These are phyloP conservation scores for Rhizophora mangle DNA, from an alignment of 345 rosid genomes.

Conservation along the genomic window DNA sequence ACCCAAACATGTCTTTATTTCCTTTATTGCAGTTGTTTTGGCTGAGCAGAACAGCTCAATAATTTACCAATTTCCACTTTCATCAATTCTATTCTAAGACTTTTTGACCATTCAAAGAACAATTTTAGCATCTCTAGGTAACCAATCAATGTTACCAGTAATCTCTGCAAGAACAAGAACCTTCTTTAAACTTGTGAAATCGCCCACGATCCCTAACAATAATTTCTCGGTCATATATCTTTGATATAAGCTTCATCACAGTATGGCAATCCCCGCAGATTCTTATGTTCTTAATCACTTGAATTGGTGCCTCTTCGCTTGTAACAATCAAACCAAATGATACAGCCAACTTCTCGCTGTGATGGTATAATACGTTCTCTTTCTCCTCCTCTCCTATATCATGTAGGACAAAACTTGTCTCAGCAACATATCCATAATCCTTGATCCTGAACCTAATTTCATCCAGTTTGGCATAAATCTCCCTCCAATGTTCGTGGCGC, in stretches of 20 bases:
- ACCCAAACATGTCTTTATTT: too few relatives aligned
- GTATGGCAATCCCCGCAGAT: slow-evolving; percentile 84
- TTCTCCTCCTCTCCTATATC: slow-evolving; percentile 92
- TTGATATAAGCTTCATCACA: slow-evolving; percentile 68
- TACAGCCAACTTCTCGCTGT: slow-evolving; percentile 88
- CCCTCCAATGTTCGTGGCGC: slow-evolving; percentile 48
- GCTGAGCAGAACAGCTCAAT: too few relatives aligned
- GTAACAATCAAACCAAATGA: slow-evolving; percentile 66
- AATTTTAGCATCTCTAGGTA: background rate
- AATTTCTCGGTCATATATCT: slow-evolving; percentile 64
- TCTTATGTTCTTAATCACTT: slow-evolving; percentile 79
- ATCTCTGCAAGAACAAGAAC: slow-evolving; percentile 78
- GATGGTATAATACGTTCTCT: slow-evolving; percentile 69
- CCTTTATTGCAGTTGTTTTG: too few relatives aligned
- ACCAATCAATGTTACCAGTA: slow-evolving; percentile 50
- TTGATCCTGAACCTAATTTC: slow-evolving; percentile 68
- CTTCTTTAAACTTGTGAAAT: slow-evolving; percentile 71
- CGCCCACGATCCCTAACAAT: slow-evolving; percentile 77
- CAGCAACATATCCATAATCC: slow-evolving; percentile 70
- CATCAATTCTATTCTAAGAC: background rate
- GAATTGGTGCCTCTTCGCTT: slow-evolving; percentile 49
- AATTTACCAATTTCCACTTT: too few relatives aligned
- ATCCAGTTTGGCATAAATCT: slow-evolving; percentile 63
- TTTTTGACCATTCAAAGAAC: background rate
- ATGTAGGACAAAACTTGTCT: slow-evolving; percentile 70